phyloP scores from a whole-genome alignment of 2,329 filamentous ascomycete species.

The Fusarium sp. region DNA sequence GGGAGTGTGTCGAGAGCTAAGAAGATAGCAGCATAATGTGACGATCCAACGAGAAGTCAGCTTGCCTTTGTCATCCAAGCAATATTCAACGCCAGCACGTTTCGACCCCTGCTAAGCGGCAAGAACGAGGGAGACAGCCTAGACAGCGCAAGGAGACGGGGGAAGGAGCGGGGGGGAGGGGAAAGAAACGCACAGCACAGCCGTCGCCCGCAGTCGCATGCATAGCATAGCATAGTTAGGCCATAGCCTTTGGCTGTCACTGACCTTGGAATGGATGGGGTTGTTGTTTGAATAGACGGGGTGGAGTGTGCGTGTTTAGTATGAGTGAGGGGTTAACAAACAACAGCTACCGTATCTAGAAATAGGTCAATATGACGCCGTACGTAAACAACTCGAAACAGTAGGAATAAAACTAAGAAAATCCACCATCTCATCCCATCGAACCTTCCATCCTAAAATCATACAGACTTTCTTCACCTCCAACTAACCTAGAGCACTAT shows the following conservation, averaged over 20 bases:
- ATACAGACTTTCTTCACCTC: conserved; percentile 20
- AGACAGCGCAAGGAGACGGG: conserved; percentile 15
- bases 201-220: conserved; percentile 29
- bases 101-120: conserved; percentile 39
- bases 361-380: conserved; percentile 41
- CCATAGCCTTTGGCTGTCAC: not conserved
- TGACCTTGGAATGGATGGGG: conserved; percentile 2
- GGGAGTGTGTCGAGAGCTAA: conserved; percentile 25
- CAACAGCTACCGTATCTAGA: conserved; percentile 2
- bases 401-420: not conserved
- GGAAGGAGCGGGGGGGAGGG: conserved; percentile 3
- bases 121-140: conserved; percentile 33
- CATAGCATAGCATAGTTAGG: conserved; percentile 1
- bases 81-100: conserved; percentile 27
- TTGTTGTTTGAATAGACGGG: conserved; percentile 25
- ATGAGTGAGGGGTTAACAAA: conserved; percentile 26
- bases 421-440: not conserved
- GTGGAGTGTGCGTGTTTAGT: conserved; percentile 11
- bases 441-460: not conserved
- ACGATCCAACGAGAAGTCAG: conserved; percentile 36
- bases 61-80: conserved; percentile 20
- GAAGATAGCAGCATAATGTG: conserved; percentile 24
- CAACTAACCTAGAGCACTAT: conserved; percentile 8
- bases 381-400: conserved; percentile 32
- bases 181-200: not conserved